phyloP scores from a whole-genome alignment of 2,329 filamentous ascomycete species.

The Hypocreales sp. region DNA sequence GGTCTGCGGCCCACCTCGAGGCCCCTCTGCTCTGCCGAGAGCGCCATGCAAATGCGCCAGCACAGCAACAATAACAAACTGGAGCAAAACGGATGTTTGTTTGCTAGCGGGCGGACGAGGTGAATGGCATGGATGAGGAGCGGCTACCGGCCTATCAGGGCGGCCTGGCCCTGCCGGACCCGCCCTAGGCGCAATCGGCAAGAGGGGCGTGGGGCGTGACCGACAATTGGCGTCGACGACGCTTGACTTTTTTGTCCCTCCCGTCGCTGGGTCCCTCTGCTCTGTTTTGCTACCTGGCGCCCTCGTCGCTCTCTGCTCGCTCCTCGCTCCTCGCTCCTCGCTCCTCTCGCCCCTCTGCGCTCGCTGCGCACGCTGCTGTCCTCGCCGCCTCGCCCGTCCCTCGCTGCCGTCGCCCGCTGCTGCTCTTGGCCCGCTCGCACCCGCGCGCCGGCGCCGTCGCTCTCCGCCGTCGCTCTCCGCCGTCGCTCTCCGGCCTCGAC shows the following conservation, averaged over 20 bases:
- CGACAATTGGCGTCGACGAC: background rate
- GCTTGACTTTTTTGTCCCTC: background rate
- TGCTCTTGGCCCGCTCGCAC: background rate
- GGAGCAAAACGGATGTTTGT: too few species aligned
- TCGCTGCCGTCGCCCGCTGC: background rate
- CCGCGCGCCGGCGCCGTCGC: too few species aligned
- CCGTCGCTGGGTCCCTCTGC: background rate
- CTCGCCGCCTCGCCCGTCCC: background rate
- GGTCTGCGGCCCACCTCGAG: too few species aligned
- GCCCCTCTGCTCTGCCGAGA: too few species aligned
- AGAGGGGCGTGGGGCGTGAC: background rate
- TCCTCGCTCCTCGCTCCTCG: background rate
- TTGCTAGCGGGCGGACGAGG: too few species aligned
- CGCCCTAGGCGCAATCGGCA: background rate
- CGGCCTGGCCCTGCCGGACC: too few species aligned
- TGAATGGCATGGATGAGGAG: too few species aligned
- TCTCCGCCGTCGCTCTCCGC: too few species aligned
- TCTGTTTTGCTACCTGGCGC: background rate
- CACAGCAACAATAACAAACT: too few species aligned
- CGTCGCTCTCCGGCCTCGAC: too few species aligned
- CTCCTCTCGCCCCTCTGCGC: background rate
- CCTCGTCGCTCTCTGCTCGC: background rate
- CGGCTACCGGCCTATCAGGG: too few species aligned
- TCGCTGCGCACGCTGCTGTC: background rate
- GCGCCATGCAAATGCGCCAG: too few species aligned